phyloP scores from a whole-genome alignment of 768 basidiomycete genomes.

The Dioszegia aurantiaca region DNA sequence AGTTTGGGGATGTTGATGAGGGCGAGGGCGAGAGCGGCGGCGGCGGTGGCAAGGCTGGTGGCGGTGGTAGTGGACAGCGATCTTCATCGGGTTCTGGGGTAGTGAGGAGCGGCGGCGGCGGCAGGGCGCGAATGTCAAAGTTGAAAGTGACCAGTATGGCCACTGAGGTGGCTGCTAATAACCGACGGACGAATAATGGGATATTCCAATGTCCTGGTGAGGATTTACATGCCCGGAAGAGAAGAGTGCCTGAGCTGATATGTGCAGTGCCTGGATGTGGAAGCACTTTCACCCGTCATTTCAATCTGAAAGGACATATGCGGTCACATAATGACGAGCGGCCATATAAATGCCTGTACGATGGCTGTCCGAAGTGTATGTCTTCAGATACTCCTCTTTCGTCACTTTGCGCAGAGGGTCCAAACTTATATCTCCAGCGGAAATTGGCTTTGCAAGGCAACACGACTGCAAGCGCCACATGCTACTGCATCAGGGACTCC shows the following conservation, averaged over 20 bases:
- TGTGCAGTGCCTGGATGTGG: constrained; percentile 76
- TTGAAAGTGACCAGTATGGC: constrained; percentile 87
- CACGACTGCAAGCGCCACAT: constrained; percentile 98
- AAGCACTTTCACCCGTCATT: constrained; percentile 84
- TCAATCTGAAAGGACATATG: constrained; percentile 93
- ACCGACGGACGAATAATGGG: constrained; percentile 81
- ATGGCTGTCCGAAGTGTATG: constrained; percentile 74
- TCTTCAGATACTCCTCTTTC: too few relatives aligned
- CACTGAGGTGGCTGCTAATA: constrained; percentile 80
- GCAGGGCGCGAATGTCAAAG: constrained; percentile 57
- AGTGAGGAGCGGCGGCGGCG: constrained; percentile 17
- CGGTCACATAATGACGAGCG: constrained; percentile 93
- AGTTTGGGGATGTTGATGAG: neutral
- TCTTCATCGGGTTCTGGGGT: neutral
- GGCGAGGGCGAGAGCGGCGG: too few relatives aligned
- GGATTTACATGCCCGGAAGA: constrained; percentile 5
- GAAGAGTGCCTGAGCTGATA: neutral
- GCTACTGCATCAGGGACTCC: constrained; percentile 84
- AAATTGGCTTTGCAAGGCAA: constrained; percentile 75
- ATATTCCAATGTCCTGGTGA: constrained; percentile 68
- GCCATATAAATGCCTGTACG: constrained; percentile 92
- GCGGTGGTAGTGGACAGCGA: neutral
- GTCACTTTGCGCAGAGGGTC: too few relatives aligned
- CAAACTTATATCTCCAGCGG: constrained; percentile 18
- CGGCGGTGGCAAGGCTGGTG: neutral